A percentile compares a stretch with the other conserved stretches of the same genome.
Conservation (phyloP, 2,329 filamentous ascomycete species). For the Colletotrichum ledebouriae region DNA sequence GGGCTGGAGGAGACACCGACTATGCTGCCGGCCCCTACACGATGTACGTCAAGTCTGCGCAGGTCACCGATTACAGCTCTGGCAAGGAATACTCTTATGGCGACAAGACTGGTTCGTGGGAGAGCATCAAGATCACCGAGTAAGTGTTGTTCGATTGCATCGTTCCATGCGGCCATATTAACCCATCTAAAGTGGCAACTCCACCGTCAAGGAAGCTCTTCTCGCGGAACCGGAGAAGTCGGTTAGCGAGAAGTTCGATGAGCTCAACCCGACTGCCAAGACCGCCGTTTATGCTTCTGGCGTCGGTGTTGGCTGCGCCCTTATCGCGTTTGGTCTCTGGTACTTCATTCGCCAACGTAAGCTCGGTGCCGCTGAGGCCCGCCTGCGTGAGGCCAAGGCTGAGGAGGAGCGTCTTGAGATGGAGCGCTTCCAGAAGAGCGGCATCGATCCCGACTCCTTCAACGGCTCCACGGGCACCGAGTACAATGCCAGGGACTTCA, state of each 20-base stretch:
- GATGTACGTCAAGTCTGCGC: constrained; percentile 77
- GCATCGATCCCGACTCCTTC: constrained; percentile 63
- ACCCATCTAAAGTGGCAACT: constrained; percentile 64
- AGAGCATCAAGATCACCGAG: constrained; percentile 70
- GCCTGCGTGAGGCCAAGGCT: constrained; percentile 57
- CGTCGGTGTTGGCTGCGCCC: constrained; percentile 59
- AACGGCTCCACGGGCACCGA: constrained; percentile 52
- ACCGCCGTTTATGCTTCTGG: constrained; percentile 65
- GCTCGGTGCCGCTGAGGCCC: constrained; percentile 65
- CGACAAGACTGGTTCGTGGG: constrained; percentile 71
- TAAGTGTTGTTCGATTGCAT: constrained; percentile 11
- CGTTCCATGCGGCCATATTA: constrained; percentile 29
- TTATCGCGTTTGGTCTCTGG: constrained; percentile 59
- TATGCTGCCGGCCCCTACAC: constrained; percentile 76
- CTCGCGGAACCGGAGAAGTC: constrained; percentile 57
- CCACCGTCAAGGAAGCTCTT: constrained; percentile 64
- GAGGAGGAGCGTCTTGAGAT: constrained; percentile 65
- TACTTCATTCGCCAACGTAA: constrained; percentile 70
- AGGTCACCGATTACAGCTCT: constrained; percentile 69
- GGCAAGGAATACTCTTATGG: constrained; percentile 76
- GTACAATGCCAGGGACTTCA: constrained; percentile 53
- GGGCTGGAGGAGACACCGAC: constrained; percentile 79
- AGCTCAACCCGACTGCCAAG: constrained; percentile 64
- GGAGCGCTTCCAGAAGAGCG: constrained; percentile 62
- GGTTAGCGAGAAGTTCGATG: constrained; percentile 66